These are phyloP conservation scores for Aspergillus sergii DNA, from an alignment of 2,329 filamentous ascomycete genomes.

Conservation along the genomic window DNA sequence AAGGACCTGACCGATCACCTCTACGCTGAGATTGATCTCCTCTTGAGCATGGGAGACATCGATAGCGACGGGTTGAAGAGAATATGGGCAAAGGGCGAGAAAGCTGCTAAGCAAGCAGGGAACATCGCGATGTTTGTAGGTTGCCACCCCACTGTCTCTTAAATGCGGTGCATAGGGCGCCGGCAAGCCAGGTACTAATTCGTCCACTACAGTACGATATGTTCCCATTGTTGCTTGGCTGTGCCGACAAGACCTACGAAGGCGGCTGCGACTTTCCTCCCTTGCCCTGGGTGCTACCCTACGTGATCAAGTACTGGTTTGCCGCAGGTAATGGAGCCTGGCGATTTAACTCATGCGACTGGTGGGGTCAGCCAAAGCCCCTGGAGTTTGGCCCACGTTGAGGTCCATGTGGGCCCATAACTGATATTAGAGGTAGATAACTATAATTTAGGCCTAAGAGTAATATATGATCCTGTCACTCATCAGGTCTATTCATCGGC, in stretches of 20 bases:
- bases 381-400: neutral
- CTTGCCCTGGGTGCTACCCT: neutral
- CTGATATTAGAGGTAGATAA: neutral
- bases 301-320: neutral
- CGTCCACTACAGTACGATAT: neutral
- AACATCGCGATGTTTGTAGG: neutral
- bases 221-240: neutral
- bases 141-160: neutral
- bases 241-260: neutral
- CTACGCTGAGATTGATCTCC: neutral
- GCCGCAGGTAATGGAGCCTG: neutral
- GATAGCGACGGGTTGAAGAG: neutral
- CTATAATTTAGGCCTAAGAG: neutral
- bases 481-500: constrained; percentile 2
- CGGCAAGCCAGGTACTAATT: neutral
- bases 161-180: neutral
- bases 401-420: neutral
- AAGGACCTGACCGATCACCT: neutral
- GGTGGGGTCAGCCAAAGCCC: neutral
- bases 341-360: neutral
- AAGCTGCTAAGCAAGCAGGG: neutral
- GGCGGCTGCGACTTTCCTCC: neutral
- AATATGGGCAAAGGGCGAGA: neutral
- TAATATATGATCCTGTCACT: constrained; percentile 22
- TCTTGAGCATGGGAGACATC: neutral